Conservation (phyloP, 306 rosid genomes). For the Malus sieversii region DNA sequence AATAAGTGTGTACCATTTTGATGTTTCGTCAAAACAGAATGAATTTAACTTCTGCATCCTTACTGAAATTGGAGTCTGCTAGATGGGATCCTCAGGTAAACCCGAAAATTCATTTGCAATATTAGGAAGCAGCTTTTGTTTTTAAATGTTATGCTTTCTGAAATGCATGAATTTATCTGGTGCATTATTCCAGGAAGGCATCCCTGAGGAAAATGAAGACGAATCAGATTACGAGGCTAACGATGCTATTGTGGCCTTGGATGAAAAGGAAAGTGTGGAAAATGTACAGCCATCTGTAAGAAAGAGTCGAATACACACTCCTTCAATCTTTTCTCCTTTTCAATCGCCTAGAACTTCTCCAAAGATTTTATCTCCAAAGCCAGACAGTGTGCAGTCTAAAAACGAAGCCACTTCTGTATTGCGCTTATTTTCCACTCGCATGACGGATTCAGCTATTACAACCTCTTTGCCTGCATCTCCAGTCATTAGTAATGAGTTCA, state of each 20-base stretch:
- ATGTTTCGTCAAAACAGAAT: constrained; percentile 37
- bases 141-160: neutral
- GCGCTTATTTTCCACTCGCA: constrained; percentile 45
- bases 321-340: constrained; percentile 53
- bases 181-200: constrained; percentile 41
- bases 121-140: neutral
- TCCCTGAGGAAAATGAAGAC: constrained; percentile 52
- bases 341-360: constrained; percentile 50
- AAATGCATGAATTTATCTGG: neutral
- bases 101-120: neutral
- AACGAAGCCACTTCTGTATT: constrained; percentile 35
- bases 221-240: constrained; percentile 47
- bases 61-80: constrained; percentile 32
- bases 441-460: constrained; percentile 29
- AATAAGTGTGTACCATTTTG: constrained; percentile 2
- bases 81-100: constrained; percentile 55
- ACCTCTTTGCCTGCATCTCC: constrained; percentile 53
- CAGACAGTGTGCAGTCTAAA: constrained; percentile 8
- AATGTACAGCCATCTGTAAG: constrained; percentile 26
- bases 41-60: constrained; percentile 28
- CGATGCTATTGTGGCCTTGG: constrained; percentile 37
- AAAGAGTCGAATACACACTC: constrained; percentile 41
- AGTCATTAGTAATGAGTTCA: constrained; percentile 37
- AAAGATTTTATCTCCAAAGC: constrained; percentile 25
- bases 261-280: constrained; percentile 27